Base-by-base conservation (phyloP, 257 asterid species). In the Solanum boliviense region DNA sequence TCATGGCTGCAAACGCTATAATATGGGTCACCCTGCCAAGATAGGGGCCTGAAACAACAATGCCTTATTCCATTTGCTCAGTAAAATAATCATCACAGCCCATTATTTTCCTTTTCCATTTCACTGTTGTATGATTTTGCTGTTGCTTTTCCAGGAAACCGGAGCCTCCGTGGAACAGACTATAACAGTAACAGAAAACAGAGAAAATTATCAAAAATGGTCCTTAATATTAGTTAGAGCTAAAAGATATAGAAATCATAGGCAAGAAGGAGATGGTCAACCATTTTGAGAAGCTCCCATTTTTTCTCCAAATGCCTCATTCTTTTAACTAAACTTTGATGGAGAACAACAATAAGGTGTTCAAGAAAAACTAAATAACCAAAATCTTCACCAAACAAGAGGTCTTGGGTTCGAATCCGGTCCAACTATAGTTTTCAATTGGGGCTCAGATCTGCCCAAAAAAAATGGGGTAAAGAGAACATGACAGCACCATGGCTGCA, bases 31-130 rank as follows among this genome's bases (percentile, higher is more conserved):
- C 88, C 90, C 87, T 6, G 35, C 89, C 90, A 90, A 88, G 91
- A 86, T 86, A 86, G 84, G 72, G 85, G 29, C 56, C 87, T 29
- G 48, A 65, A 35, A 6, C 41, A 82, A 79, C 89, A 72, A 10
- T n/a, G 83, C 85, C 88, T 67, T 7, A 44, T 18, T 83, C 65
- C 60, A 34, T 79, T 83, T 67, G 82, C 89, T 75, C 67, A 36
- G 88, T 41, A 84, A 70, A 58, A 72, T 31, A 23, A 88, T 90
- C 91, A 90, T 90, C 90, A 86, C 56, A 90, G 90, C 87, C 74
- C 79, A 79, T 79, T 44, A 25, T 79, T 79, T 79, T 79, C 67
- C 84, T 25, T 27, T 84, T 60, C 5, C 31, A 84, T 34, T 32
- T 56, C 52, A 84, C 48, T 35, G 35, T 62, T 62, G 76, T 41